Evolutionary conservation across 768 basidiomycete species (phyloP).

Genomic region (Serendipita sp.): DNA sequence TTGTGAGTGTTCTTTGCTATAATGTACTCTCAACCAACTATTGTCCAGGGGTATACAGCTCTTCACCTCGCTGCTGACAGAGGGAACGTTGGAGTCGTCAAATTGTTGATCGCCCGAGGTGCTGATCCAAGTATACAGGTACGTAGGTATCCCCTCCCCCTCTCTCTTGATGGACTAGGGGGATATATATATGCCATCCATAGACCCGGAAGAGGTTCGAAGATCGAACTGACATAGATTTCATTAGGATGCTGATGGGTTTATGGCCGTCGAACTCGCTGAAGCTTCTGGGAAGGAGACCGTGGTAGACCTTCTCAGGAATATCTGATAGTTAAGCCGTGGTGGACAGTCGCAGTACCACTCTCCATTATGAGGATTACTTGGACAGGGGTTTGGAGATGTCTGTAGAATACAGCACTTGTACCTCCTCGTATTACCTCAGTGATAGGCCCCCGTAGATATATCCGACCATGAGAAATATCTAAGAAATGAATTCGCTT

Average conservation of each 20-base stretch:
- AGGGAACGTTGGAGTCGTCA: conserved; percentile 43
- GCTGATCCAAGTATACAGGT: conserved; percentile 56
- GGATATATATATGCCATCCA: too few relatives aligned
- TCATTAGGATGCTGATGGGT: conserved; percentile 48
- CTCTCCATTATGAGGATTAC: too few relatives aligned
- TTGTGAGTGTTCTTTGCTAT: conserved; percentile 33
- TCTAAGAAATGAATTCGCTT: too few relatives aligned
- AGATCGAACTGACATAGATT: too few relatives aligned
- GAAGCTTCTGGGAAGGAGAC: conserved; percentile 38
- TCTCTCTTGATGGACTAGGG: background rate
- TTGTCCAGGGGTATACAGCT: conserved; percentile 64
- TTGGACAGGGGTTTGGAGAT: too few relatives aligned
- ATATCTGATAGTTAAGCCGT: background rate
- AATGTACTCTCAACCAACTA: background rate
- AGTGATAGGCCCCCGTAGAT: too few relatives aligned
- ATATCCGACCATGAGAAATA: too few relatives aligned
- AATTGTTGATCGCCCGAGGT: conserved; percentile 42
- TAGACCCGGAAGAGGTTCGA: too few relatives aligned
- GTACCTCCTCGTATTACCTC: too few relatives aligned
- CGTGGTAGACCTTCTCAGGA: conserved; percentile 27
- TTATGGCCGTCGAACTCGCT: conserved; percentile 47
- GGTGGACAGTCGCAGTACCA: too few relatives aligned
- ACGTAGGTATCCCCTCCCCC: conserved; percentile 1
- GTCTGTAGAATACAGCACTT: too few relatives aligned
- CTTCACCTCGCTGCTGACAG: conserved; percentile 78